These are phyloP conservation scores for Hypoxylon sp. DNA, from an alignment of 2,329 filamentous ascomycete genomes.

Conservation along the genomic window DNA sequence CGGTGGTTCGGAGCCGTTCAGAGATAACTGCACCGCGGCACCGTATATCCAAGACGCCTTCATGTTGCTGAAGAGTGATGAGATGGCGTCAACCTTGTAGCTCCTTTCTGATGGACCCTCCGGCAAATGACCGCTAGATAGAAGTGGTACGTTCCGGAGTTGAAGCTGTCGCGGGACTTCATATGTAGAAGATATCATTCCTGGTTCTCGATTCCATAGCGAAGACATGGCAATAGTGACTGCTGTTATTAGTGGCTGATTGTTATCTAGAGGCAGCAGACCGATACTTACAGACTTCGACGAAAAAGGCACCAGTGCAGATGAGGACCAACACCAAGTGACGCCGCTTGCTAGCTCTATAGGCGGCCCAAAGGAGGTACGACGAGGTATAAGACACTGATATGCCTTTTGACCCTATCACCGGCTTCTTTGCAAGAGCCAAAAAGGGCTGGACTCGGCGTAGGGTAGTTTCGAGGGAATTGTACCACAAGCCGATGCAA, in stretches of 20 bases:
- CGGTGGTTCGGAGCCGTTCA: slow-evolving; percentile 23
- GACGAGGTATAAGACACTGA: slow-evolving; percentile 26
- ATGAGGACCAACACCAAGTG: slow-evolving; percentile 21
- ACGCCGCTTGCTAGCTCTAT: slow-evolving; percentile 16
- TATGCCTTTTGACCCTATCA: slow-evolving; percentile 12
- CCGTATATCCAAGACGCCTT: slow-evolving; percentile 32
- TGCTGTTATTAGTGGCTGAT: background rate
- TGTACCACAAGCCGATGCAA: slow-evolving; percentile 25
- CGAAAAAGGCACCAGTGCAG: slow-evolving; percentile 21
- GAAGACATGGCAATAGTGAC: slow-evolving; percentile 33
- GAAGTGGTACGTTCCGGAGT: slow-evolving; percentile 14
- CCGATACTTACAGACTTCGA: slow-evolving; percentile 25
- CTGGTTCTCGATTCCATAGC: slow-evolving; percentile 16
- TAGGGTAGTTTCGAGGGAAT: slow-evolving; percentile 18
- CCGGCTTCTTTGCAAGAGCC: slow-evolving; percentile 23
- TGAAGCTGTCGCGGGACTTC: slow-evolving; percentile 12
- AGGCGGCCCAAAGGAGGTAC: slow-evolving; percentile 22
- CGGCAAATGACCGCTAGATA: slow-evolving; percentile 10
- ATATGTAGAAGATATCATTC: slow-evolving; percentile 7
- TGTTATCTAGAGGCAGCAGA: background rate
- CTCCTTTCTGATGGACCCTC: slow-evolving; percentile 5
- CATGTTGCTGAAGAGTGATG: slow-evolving; percentile 16
- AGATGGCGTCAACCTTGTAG: slow-evolving; percentile 10
- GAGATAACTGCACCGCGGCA: slow-evolving; percentile 17
- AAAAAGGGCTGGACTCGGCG: slow-evolving; percentile 26